Conservation (phyloP, 1,284 basidiomycete species). For the Tranzscheliella williamsii region DNA sequence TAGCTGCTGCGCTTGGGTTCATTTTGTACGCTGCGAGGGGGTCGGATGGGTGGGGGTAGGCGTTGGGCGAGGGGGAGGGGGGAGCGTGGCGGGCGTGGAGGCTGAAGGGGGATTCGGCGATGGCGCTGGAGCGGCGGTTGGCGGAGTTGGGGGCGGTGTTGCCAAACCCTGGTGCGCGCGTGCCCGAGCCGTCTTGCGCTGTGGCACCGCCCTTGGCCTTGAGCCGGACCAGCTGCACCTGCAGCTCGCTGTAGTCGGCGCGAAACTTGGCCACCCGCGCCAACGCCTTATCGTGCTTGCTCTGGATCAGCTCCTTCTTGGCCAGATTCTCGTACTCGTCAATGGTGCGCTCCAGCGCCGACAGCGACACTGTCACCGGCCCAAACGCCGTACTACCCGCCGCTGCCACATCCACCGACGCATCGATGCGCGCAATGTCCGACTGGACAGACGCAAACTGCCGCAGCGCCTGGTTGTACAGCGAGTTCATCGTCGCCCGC, state of each 20-base stretch:
- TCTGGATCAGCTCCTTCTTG: slow-evolving; percentile 52
- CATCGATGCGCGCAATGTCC: slow-evolving; percentile 50
- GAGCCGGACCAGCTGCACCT: slow-evolving; percentile 30
- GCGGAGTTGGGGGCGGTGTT: slow-evolving; percentile 2
- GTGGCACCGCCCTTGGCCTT: slow-evolving; percentile 32
- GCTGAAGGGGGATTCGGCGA: slow-evolving; percentile 48
- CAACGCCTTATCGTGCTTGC: slow-evolving; percentile 59
- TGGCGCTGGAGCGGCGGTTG: slow-evolving; percentile 8
- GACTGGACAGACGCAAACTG: slow-evolving; percentile 56
- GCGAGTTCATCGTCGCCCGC: slow-evolving; percentile 48
- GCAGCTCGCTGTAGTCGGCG: slow-evolving; percentile 50
- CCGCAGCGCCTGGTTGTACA: slow-evolving; percentile 58
- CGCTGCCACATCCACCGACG: slow-evolving; percentile 25
- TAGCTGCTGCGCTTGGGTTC: slow-evolving; percentile 51
- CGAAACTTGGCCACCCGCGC: slow-evolving; percentile 50
- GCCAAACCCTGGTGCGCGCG: slow-evolving; percentile 3
- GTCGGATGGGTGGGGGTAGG: slow-evolving; percentile 9
- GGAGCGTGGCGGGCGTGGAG: slow-evolving; percentile 41
- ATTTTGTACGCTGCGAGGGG: slow-evolving; percentile 56
- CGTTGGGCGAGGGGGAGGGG: not conserved
- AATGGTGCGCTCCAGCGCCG: slow-evolving; percentile 52
- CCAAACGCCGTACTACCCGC: slow-evolving; percentile 25
- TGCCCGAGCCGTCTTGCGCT: not conserved
- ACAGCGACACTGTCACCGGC: slow-evolving; percentile 49
- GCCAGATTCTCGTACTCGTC: slow-evolving; percentile 60